Conservation (phyloP, 805 yeast genomes). For the Cyberlindnera amylophila region DNA sequence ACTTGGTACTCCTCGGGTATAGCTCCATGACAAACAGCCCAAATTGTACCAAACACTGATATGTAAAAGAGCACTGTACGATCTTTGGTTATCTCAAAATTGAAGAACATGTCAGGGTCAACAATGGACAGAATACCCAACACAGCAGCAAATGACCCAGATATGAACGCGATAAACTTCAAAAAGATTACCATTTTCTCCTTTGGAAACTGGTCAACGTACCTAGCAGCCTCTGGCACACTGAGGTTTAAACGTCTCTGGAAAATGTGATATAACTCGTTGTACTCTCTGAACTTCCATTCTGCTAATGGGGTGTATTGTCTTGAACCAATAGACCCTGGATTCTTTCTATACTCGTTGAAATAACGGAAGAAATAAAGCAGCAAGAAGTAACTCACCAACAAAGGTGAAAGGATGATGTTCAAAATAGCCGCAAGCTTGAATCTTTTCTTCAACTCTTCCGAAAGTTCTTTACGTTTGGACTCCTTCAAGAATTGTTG, state of each 20-base stretch:
- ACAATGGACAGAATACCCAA: conserved; percentile 70
- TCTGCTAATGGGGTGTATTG: conserved; percentile 93
- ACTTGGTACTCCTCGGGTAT: conserved; percentile 62
- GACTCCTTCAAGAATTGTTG: conserved; percentile 65
- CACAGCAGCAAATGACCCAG: conserved; percentile 88
- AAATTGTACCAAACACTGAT: conserved; percentile 80
- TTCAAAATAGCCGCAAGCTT: conserved; percentile 85
- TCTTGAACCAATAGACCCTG: conserved; percentile 74
- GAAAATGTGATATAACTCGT: conserved; percentile 88
- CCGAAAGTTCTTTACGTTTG: conserved; percentile 60
- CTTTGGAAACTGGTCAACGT: conserved; percentile 89
- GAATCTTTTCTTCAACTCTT: conserved; percentile 74
- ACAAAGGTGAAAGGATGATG: conserved; percentile 77
- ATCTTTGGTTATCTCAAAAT: conserved; percentile 81
- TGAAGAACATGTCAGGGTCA: conserved; percentile 88
- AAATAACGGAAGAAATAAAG: conserved; percentile 87
- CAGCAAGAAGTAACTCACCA: conserved; percentile 76
- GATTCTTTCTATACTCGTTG: conserved; percentile 87
- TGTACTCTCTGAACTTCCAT: conserved; percentile 92
- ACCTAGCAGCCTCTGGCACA: conserved; percentile 72
- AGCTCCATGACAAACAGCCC: conserved; percentile 77
- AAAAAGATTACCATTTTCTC: conserved; percentile 56
- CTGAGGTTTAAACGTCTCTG: conserved; percentile 74
- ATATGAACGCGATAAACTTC: conserved; percentile 64
- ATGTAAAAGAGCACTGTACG: conserved; percentile 83